phyloP scores from a whole-genome alignment of 2,329 filamentous ascomycete species.

The Phoma sp. region DNA sequence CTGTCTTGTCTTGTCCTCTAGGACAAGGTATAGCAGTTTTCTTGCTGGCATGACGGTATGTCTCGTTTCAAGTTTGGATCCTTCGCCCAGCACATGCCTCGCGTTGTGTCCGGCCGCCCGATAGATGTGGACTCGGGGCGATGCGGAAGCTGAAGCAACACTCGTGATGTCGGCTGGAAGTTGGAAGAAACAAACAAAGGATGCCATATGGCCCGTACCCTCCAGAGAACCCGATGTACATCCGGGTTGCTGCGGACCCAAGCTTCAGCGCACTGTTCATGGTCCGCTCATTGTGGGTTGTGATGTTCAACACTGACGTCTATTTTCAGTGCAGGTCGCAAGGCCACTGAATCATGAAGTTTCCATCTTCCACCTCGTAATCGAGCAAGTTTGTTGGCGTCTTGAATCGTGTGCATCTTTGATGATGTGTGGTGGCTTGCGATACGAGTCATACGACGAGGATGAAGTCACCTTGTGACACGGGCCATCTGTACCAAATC shows the following conservation, averaged over 20 bases:
- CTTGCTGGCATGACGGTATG: too few relatives aligned
- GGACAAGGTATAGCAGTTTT: too few relatives aligned
- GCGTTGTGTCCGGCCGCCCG: neutral
- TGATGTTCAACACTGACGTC: neutral
- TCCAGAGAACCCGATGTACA: neutral
- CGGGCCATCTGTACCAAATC: neutral
- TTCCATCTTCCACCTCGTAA: neutral
- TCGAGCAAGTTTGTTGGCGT: neutral
- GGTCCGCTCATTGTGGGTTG: neutral
- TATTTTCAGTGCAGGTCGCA: neutral
- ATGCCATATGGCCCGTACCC: neutral
- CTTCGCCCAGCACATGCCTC: too few relatives aligned
- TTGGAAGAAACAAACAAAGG: neutral
- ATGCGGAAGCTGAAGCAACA: neutral
- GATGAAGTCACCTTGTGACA: conserved; percentile 6
- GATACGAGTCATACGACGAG: conserved; percentile 8
- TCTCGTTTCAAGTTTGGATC: too few relatives aligned
- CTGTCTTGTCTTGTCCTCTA: too few relatives aligned
- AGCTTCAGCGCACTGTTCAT: neutral
- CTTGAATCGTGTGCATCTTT: neutral
- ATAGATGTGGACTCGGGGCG: neutral
- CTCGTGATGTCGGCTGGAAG: neutral
- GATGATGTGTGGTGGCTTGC: neutral
- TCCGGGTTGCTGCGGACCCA: neutral
- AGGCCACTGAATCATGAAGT: neutral